A percentile compares a stretch with the other conserved stretches of the same genome.
Evolutionary conservation across 169 alveolate species (phyloP).

Genomic region (Miamiensis avidus): DNA sequence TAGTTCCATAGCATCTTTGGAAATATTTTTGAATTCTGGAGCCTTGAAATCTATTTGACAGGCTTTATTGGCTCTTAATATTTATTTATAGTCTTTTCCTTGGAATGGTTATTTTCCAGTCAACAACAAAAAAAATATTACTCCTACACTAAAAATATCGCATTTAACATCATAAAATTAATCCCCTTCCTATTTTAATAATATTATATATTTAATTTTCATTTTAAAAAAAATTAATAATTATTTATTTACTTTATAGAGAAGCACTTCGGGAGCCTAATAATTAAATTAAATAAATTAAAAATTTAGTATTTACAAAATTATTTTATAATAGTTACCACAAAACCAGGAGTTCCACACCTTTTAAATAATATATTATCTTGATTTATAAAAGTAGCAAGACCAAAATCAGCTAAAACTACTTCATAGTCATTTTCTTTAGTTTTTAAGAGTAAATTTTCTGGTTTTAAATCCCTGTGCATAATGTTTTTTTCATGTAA

Average conservation of each 20-base stretch:
- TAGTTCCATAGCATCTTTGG: constrained; percentile 35
- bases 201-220: not conserved
- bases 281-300: no score
- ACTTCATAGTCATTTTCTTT: constrained; percentile 68
- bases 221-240: no score
- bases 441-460: constrained; percentile 61
- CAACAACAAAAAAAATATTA: constrained; percentile 57
- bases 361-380: constrained; percentile 55
- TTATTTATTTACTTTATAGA: constrained; percentile 10
- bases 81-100: constrained; percentile 64
- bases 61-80: constrained; percentile 56
- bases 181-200: constrained; percentile 36
- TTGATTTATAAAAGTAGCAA: constrained; percentile 57
- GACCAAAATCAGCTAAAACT: constrained; percentile 80
- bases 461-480: constrained; percentile 82
- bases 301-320: no score
- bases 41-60: constrained; percentile 56
- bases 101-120: constrained; percentile 73
- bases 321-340: constrained; percentile 1
- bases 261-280: constrained; percentile 65
- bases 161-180: constrained; percentile 57
- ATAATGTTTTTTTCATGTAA: constrained; percentile 61
- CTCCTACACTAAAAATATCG: constrained; percentile 77
- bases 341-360: constrained; percentile 82
- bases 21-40: constrained; percentile 48